Conservation (phyloP, 1,284 basidiomycete genomes). For the Sporisorium scitamineum region DNA sequence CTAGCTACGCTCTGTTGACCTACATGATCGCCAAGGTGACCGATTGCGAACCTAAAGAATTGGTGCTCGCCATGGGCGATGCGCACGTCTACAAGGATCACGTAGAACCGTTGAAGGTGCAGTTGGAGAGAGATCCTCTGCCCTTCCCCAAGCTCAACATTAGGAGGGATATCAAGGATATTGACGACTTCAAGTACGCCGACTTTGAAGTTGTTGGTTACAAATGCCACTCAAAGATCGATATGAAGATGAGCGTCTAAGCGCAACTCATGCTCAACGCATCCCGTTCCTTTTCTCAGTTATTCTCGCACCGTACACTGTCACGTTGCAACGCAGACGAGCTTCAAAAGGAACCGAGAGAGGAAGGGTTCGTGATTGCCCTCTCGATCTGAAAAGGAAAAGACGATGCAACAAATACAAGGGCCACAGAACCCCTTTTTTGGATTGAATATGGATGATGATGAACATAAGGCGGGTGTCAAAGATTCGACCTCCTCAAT, state of each 20-base stretch:
- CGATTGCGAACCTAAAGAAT: conserved; percentile 84
- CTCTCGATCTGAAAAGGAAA: background rate
- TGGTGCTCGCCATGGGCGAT: conserved; percentile 91
- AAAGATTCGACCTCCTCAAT: background rate
- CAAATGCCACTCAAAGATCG: conserved; percentile 83
- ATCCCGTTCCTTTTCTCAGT: background rate
- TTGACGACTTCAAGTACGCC: conserved; percentile 84
- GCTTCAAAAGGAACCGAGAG: conserved; percentile 3
- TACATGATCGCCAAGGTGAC: conserved; percentile 97
- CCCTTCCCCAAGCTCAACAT: conserved; percentile 85
- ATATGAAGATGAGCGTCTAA: conserved; percentile 98
- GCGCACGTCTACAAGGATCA: conserved; percentile 97
- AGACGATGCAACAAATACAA: conserved; percentile 18
- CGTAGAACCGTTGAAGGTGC: conserved; percentile 82
- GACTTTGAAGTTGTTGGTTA: conserved; percentile 91
- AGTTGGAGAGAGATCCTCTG: conserved; percentile 82
- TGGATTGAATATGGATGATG: conserved; percentile 13
- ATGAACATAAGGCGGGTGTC: background rate
- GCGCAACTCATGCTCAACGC: conserved; percentile 7
- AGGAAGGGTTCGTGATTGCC: conserved; percentile 17
- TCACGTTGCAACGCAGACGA: background rate
- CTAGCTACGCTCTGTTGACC: conserved; percentile 93
- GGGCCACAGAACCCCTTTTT: conserved; percentile 24
- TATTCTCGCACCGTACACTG: background rate
- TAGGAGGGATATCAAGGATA: conserved; percentile 75